Evolutionary conservation across 163 green algal genomes (phyloP).

Genomic region (Coccomyxa subellipsoidea): DNA sequence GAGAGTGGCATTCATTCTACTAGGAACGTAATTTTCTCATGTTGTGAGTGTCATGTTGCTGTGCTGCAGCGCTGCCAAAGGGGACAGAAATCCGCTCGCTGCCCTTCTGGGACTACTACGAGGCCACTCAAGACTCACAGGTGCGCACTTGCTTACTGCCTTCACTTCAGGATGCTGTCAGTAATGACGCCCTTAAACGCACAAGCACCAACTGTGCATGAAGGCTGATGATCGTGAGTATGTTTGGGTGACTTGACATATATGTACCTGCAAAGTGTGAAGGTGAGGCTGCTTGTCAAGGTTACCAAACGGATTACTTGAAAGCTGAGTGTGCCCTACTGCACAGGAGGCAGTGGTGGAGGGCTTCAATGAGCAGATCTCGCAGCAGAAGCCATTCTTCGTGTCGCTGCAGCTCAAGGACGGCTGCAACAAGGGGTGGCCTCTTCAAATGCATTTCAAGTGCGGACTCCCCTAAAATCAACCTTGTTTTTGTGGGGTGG

Average conservation of each 20-base stretch:
- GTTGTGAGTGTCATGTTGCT: background rate
- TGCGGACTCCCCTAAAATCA: background rate
- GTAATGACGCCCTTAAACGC: background rate
- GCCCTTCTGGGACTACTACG: background rate
- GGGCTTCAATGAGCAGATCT: background rate
- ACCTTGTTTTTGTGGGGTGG: too few relatives aligned
- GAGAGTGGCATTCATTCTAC: background rate
- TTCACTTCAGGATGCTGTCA: background rate
- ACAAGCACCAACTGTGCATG: background rate
- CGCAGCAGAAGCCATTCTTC: background rate
- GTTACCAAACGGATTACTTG: background rate
- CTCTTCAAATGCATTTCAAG: background rate
- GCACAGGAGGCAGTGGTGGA: background rate
- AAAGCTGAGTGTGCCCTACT: background rate
- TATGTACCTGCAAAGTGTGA: background rate
- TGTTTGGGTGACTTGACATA: background rate
- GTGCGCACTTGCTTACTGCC: background rate
- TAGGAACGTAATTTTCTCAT: background rate
- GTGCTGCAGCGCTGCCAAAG: background rate
- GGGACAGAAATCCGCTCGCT: background rate
- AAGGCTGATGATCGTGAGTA: background rate
- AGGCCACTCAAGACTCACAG: background rate
- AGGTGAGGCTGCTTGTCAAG: background rate
- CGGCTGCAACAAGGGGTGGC: background rate
- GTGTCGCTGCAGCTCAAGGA: slow-evolving; percentile 2